Percentiles rank a stretch among this genome's conserved stretches.
These are phyloP conservation scores for Melanogaster broomeanus DNA, from an alignment of 768 basidiomycete species.

Conservation along the genomic window DNA sequence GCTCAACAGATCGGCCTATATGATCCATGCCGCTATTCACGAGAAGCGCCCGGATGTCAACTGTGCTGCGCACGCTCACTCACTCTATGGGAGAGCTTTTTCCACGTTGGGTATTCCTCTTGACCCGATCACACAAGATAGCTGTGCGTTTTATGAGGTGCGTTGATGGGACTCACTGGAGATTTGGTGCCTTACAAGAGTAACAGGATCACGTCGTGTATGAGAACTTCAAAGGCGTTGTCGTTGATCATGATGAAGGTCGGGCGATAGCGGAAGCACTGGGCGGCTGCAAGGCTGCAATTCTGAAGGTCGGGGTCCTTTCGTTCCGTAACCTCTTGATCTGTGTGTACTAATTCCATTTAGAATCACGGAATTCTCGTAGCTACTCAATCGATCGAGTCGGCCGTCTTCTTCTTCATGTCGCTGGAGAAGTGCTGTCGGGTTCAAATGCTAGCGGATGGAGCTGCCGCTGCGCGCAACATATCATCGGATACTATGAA, in stretches of 20 bases:
- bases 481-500: neutral
- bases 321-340: neutral
- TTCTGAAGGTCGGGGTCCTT: slow-evolving; percentile 15
- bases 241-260: slow-evolving; percentile 34
- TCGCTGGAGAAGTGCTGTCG: slow-evolving; percentile 31
- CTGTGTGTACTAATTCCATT: neutral
- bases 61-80: slow-evolving; percentile 38
- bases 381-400: slow-evolving; percentile 23
- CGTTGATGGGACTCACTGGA: neutral
- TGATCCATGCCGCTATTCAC: slow-evolving; percentile 39
- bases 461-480: slow-evolving; percentile 26
- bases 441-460: slow-evolving; percentile 30
- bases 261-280: slow-evolving; percentile 29
- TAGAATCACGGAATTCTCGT: slow-evolving; percentile 32
- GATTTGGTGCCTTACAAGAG: neutral
- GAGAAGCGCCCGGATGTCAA: slow-evolving; percentile 36
- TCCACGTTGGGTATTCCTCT: slow-evolving; percentile 34
- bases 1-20: slow-evolving; percentile 40
- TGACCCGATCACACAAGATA: slow-evolving; percentile 36
- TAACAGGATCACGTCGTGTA: slow-evolving; percentile 32
- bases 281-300: slow-evolving; percentile 27
- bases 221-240: slow-evolving; percentile 35
- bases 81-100: slow-evolving; percentile 39
- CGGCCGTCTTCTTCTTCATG: slow-evolving; percentile 25
- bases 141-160: slow-evolving; percentile 35